phyloP scores from a whole-genome alignment of 2,329 filamentous ascomycete species.

The Penicillium aurantiogriseum region DNA sequence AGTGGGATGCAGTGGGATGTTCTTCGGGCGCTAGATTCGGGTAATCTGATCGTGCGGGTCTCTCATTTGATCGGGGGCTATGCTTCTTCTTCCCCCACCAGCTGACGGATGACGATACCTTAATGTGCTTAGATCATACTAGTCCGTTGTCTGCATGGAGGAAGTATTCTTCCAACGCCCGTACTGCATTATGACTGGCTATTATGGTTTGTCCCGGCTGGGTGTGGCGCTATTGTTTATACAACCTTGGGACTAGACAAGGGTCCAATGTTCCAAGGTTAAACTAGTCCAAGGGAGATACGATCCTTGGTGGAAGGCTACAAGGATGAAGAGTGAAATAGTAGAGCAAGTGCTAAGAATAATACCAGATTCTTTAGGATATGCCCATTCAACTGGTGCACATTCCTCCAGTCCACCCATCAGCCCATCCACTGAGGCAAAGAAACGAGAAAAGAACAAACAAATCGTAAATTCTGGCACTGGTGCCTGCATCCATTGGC shows the following conservation, averaged over 20 bases:
- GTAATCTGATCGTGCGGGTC: neutral
- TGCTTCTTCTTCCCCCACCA: neutral
- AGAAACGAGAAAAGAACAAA: constrained; percentile 1
- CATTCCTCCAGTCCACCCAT: neutral
- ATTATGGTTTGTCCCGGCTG: neutral
- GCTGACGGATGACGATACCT: neutral
- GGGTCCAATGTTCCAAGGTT: neutral
- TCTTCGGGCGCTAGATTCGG: neutral
- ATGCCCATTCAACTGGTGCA: neutral
- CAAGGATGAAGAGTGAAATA: neutral
- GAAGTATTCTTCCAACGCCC: neutral
- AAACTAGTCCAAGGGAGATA: neutral
- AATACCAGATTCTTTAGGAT: neutral
- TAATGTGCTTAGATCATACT: neutral
- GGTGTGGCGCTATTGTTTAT: neutral
- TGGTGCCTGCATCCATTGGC: constrained; percentile 23
- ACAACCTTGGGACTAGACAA: neutral
- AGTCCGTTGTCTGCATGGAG: neutral
- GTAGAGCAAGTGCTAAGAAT: neutral
- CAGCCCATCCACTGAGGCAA: constrained; percentile 1
- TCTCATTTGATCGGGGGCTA: constrained; percentile 4
- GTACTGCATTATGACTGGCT: constrained; percentile 3
- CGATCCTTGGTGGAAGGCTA: neutral
- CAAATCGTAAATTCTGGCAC: constrained; percentile 3
- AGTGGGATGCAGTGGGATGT: neutral